Base-by-base conservation (phyloP, 2,329 filamentous ascomycete genomes). In the Purpureocillium lavendulum region DNA sequence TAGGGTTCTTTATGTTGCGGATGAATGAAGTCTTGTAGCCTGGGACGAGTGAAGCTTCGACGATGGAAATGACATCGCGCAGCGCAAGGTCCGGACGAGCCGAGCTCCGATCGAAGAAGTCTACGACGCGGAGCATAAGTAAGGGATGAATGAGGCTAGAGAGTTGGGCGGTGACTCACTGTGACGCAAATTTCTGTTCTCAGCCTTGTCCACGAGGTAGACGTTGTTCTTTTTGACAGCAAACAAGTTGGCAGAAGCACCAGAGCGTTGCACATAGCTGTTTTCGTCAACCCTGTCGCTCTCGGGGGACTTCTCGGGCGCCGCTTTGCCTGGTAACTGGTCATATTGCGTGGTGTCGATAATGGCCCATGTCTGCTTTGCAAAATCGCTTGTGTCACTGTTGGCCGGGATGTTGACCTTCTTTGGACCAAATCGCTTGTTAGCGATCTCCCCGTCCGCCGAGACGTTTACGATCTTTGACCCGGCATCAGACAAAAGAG, bases 341-440 rank as follows among this genome's bases (percentile, higher is more conserved):
- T 42, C 33, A 16, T 42, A 42, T 9, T 42, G 40, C 11, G 40
- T 42, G 8, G 40, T 42, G 12, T 42, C 40, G 24, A 42, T 40
- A 21, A 42, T 36, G 30, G 40, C 40, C 40, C 40, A 42, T 16
- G 28, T 37, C 15, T 30, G 29, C n/a, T n/a, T 36, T 15, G 37
- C 40, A 30, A 42, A 37, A 10, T 7, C 24, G 10, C 30, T 35
- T 16, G 14, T 16, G 4, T 31, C 36, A 30, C 37, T 40, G 11
- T 24, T 36, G 6, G 37, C 30, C 17, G 15, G 31, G 15, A 42
- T 28, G 14, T 33, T 38, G 7, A 38, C 36, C 16, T 21, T 7
- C 10, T 21, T 32, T 3, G 36, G 36, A 28, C 12, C 30, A 4
- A 29, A 30, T 3, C 26, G 36, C 15, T 38, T 38, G 26, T 17